Base-by-base conservation (phyloP, 2,329 filamentous ascomycete genomes). In the Ophiostoma himal-ulmi region DNA sequence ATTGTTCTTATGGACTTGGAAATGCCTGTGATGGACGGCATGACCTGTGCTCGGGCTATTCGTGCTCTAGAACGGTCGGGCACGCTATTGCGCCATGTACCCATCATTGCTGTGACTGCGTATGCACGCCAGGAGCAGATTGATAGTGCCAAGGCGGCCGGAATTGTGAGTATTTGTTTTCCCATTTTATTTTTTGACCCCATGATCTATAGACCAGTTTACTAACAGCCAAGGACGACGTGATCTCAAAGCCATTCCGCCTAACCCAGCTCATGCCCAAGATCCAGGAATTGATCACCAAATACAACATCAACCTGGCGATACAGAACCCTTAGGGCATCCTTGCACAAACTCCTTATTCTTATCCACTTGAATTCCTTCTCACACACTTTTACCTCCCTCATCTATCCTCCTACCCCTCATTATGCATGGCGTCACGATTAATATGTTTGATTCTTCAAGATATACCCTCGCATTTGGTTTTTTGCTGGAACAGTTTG, bases 11-110 rank as follows among this genome's bases (percentile, higher is more conserved):
- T 94, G 91, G 91, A 94, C 76, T 83, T 93, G 67, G 91, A 93
- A 76, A 94, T 94, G 91, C 78, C 91, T 0, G 84, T 93, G 62
- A 93, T 93, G 91, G 90, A 94, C 75, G 91, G 91, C 48, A 86
- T 91, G 78, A 90, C 89, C 1, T 92, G 91, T 73, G 88, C 91
- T 14, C 83, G 84, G 60, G 85, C 82, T 72, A 93, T 94, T 69
- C 85, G 91, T 22, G 84, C 89, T 72, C 81, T 91, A 22, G 90
- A 94, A 77, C 80, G 80, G 67, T 82, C 86, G 69, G 87, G 87
- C 26, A 85, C 83, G 41, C 85, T 91, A 67, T 82, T 84, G 22
- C 81, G 83, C 68, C 90, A 92, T 75, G 86, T 92, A n/a, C 89
- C 90, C 2, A 91, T 92, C 74, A 91, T 93, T 74, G 90, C 89